Evolutionary conservation across 1,284 basidiomycete species (phyloP).

Genomic region (Malassezia vespertilionis): DNA sequence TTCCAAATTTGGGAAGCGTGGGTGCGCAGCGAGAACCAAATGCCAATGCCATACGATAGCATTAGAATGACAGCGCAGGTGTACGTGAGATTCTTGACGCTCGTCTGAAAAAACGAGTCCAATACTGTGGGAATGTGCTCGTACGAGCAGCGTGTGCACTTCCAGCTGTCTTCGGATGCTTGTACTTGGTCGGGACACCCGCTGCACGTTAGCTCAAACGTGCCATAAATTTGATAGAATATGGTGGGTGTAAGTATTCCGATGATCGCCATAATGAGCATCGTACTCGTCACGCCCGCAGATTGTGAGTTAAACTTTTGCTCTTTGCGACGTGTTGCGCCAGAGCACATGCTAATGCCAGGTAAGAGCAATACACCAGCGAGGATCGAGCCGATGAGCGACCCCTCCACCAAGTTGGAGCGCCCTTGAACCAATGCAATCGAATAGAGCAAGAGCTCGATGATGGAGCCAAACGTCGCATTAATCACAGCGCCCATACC

Average conservation of each 20-base stretch:
- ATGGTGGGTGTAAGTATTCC: conserved; percentile 88
- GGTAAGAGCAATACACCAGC: conserved; percentile 97
- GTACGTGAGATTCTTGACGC: conserved; percentile 87
- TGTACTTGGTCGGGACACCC: conserved; percentile 60
- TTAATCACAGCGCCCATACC: conserved; percentile 99
- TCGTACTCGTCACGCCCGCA: conserved; percentile 95
- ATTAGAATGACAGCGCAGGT: conserved; percentile 79
- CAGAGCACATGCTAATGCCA: conserved; percentile 90
- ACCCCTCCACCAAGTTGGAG: conserved; percentile 88
- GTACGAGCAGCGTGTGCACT: conserved; percentile 85
- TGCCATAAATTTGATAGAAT: conserved; percentile 97
- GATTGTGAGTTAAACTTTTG: conserved; percentile 96
- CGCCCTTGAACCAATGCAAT: conserved; percentile 81
- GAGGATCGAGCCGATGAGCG: conserved; percentile 81
- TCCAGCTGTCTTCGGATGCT: conserved; percentile 53
- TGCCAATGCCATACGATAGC: conserved; percentile 85
- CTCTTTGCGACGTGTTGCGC: conserved; percentile 81
- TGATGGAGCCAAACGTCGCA: conserved; percentile 93
- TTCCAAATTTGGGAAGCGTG: conserved; percentile 99
- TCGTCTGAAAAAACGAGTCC: conserved; percentile 92
- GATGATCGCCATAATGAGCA: conserved; percentile 99
- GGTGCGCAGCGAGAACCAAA: conserved; percentile 97
- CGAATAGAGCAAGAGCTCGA: conserved; percentile 87
- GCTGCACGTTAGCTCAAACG: conserved; percentile 86
- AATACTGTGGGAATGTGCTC: conserved; percentile 80